These are phyloP conservation scores for Helenozyma rhizophorensis DNA, from an alignment of 805 yeast genomes.

Conservation along the genomic window DNA sequence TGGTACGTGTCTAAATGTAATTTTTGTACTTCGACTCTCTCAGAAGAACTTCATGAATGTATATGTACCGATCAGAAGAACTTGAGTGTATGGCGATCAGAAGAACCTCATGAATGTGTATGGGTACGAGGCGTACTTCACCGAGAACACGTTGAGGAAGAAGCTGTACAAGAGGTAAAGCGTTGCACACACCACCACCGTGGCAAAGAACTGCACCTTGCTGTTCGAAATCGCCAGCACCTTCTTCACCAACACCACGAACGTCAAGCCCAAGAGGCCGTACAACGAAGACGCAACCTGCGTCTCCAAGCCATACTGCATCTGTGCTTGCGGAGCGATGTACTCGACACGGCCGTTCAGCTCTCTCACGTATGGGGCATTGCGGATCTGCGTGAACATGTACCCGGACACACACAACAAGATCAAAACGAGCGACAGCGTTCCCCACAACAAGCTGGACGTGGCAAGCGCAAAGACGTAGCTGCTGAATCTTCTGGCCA, in stretches of 20 bases:
- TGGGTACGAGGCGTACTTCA: slow-evolving; percentile 78
- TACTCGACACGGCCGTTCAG: slow-evolving; percentile 8
- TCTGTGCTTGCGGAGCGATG: slow-evolving; percentile 22
- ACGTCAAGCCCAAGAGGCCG: slow-evolving; percentile 58
- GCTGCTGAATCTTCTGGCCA: slow-evolving; percentile 22
- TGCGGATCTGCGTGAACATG: slow-evolving; percentile 89
- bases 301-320: slow-evolving; percentile 84
- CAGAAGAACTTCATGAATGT: background rate
- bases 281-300: slow-evolving; percentile 76
- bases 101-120: slow-evolving; percentile 43
- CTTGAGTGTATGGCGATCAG: too few species aligned
- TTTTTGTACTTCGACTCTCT: background rate
- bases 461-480: slow-evolving; percentile 38
- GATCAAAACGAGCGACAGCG: slow-evolving; percentile 54
- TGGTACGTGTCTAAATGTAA: too few species aligned
- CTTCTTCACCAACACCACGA: slow-evolving; percentile 55
- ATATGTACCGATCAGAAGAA: too few species aligned
- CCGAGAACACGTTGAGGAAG: slow-evolving; percentile 58
- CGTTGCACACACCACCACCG: slow-evolving; percentile 38
- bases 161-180: slow-evolving; percentile 59
- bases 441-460: slow-evolving; percentile 69
- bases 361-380: slow-evolving; percentile 39
- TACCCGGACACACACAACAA: slow-evolving; percentile 80
- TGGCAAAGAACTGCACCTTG: slow-evolving; percentile 46
- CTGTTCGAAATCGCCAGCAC: slow-evolving; percentile 46